Evolutionary conservation across 2,329 filamentous ascomycete genomes (phyloP).

Genomic region (Beauveria medogensis): DNA sequence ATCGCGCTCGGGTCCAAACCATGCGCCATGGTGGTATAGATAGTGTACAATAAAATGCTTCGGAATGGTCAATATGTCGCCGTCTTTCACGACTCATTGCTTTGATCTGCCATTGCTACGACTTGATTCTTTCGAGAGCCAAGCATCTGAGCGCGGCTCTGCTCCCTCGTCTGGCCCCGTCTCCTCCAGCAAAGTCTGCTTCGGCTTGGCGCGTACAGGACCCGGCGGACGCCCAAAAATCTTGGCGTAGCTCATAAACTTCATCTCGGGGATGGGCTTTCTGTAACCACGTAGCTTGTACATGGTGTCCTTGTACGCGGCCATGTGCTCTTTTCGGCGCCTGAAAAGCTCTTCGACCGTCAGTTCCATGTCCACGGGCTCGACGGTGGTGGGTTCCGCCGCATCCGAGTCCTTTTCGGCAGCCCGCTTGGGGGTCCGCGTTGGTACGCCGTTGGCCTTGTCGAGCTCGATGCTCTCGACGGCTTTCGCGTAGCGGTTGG

Average conservation of each 20-base stretch:
- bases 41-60: neutral
- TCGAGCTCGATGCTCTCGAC: constrained; percentile 18
- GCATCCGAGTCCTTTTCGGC: neutral
- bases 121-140: neutral
- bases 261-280: constrained; percentile 20
- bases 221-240: constrained; percentile 19
- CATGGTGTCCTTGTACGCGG: constrained; percentile 21
- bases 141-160: neutral
- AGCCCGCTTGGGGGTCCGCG: neutral
- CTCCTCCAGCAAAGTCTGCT: neutral
- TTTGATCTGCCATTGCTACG: neutral
- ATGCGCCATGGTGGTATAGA: neutral
- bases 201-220: neutral
- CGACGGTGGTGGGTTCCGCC: neutral
- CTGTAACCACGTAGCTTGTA: constrained; percentile 20
- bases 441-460: constrained; percentile 4
- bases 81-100: neutral
- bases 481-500: constrained; percentile 19
- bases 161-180: neutral
- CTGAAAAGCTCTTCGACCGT: constrained; percentile 16
- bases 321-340: constrained; percentile 20
- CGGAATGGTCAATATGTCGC: neutral
- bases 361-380: neutral
- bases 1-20: neutral
- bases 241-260: constrained; percentile 19